Evolutionary conservation across 179 eudicot species (phyloP).

Genomic region (Spinacia oleracea): DNA sequence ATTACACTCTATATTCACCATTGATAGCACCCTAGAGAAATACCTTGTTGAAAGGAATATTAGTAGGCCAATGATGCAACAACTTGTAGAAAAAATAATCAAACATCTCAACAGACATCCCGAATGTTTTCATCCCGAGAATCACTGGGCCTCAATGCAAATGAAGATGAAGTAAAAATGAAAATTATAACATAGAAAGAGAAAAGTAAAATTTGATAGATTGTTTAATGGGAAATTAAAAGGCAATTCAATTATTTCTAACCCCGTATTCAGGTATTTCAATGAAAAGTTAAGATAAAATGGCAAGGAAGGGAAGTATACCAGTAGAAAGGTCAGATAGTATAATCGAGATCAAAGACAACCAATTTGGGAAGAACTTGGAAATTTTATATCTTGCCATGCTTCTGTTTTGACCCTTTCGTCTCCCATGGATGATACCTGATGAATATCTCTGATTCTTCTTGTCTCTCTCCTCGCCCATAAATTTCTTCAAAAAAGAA

Average conservation of each 20-base stretch:
- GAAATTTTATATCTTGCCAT: constrained; percentile 52
- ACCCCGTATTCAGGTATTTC: neutral
- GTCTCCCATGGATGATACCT: constrained; percentile 45
- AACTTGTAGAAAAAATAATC: too few species aligned
- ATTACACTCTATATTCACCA: too few species aligned
- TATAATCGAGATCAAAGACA: constrained; percentile 80
- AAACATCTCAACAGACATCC: too few species aligned
- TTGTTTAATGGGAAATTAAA: neutral
- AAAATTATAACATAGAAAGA: neutral
- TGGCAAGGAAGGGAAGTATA: constrained; percentile 14
- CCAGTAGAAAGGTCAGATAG: constrained; percentile 99
- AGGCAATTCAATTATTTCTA: neutral
- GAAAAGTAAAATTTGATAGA: neutral
- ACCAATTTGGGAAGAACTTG: constrained; percentile 82
- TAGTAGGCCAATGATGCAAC: too few species aligned
- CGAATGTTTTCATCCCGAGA: too few species aligned
- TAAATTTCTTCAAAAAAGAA: too few species aligned
- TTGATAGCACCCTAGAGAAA: too few species aligned
- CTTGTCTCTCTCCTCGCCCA: neutral
- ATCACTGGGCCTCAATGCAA: too few species aligned
- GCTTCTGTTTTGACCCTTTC: constrained; percentile 81
- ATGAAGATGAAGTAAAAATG: neutral
- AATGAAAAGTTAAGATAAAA: too few species aligned
- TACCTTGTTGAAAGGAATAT: too few species aligned
- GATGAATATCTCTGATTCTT: neutral